Base-by-base conservation (phyloP, 108 stramenopile genomes). In the Poteriospumella lacustris region DNA sequence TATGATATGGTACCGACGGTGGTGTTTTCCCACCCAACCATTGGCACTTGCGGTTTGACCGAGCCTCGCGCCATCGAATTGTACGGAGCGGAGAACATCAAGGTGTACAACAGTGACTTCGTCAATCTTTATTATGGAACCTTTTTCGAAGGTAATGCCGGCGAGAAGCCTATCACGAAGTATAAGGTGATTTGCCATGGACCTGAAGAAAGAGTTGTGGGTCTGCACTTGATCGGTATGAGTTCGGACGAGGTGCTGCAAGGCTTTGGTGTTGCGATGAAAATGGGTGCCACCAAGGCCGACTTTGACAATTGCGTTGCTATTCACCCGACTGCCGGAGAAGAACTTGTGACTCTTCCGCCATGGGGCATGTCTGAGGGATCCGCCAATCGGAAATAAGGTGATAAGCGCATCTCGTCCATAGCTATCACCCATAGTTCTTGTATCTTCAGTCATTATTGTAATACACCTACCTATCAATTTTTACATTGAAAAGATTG, bases 171-270 rank as follows among this genome's bases (percentile, higher is more conserved):
- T 33, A 91, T 92, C 79, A 94, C 95, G 9, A 67, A 83, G 15
- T 90, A 93, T 89, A 98, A 97, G 79, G 64, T 89, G 39, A 84
- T 96, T 29, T 93, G 92, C 76, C 91, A 86, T 24, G 95, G 94
- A 9, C 78, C 83, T 38, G 85, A 91, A 1, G 94, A 96, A 78
- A 83, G 81, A 44, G 93, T 97, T n/a, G 91, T 97, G 42, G 95
- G 97, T 58, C 82, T 96, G 2, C 95, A 98, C 81, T 86, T 93
- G 31, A 93, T 96, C 59, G 96, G 95, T 2, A 91, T 93, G 86
- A 94, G 90, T 15, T 85, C 89, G 1, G 97, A 96, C 72, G 97
- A 98, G 84, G 92, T 98, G 91, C 76, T 98, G 42, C 97, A 98
- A 77, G 97, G 97, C 29, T 95, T 98, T 80, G 95, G 88, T 39